phyloP scores from a whole-genome alignment of 1,284 basidiomycete species.

The Austroboletus sp. region DNA sequence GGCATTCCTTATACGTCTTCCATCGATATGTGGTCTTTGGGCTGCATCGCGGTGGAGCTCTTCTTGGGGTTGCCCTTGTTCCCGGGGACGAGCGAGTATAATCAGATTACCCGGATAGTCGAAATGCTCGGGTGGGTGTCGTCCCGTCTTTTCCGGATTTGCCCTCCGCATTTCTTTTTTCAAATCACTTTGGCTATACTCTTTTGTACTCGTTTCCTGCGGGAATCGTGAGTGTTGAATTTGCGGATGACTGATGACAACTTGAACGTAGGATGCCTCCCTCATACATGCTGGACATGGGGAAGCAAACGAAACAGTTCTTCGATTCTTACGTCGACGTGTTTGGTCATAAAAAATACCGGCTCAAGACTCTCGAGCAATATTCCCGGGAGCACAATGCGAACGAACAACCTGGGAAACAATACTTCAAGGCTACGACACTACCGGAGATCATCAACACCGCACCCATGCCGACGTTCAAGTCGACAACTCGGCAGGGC shows the following conservation, averaged over 20 bases:
- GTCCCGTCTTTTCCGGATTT: background rate
- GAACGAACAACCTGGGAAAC: conserved; percentile 94
- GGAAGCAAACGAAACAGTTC: conserved; percentile 93
- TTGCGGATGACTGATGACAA: conserved; percentile 3
- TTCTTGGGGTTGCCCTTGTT: conserved; percentile 95
- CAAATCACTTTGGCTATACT: conserved; percentile 8
- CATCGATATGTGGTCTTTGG: conserved; percentile 94
- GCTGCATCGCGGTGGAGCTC: conserved; percentile 94
- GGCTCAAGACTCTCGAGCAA: conserved; percentile 88
- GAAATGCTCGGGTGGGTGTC: conserved; percentile 90
- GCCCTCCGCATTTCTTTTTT: background rate
- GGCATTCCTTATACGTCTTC: conserved; percentile 91
- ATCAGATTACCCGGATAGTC: conserved; percentile 92
- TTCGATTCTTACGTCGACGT: conserved; percentile 81
- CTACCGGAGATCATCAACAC: conserved; percentile 94
- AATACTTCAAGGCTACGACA: conserved; percentile 94
- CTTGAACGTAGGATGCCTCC: conserved; percentile 66
- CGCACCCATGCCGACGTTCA: conserved; percentile 80
- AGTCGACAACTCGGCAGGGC: conserved; percentile 66
- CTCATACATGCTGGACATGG: conserved; percentile 87
- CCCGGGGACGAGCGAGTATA: conserved; percentile 98
- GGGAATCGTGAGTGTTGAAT: background rate
- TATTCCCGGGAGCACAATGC: conserved; percentile 92
- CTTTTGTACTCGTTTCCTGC: background rate
- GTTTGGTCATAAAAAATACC: conserved; percentile 82